Conservation (phyloP, 352 stramenopile genomes). For the Pythium insidiosum region DNA sequence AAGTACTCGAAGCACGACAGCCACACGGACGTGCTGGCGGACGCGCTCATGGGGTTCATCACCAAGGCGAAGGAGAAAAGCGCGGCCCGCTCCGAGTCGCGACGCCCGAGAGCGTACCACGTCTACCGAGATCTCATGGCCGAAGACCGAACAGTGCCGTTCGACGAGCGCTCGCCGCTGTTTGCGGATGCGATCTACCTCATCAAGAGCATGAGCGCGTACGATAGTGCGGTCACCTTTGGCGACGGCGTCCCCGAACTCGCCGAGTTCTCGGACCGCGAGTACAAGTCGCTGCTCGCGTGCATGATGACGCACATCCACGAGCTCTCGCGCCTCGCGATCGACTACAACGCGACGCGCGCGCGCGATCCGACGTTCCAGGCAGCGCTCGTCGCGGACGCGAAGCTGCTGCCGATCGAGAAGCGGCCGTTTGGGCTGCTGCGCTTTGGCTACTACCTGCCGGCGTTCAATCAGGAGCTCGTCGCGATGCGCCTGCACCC, state of each 20-base stretch:
- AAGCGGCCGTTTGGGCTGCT: slow-evolving; percentile 45
- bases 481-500: slow-evolving; percentile 50
- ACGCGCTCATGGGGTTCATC: slow-evolving; percentile 35
- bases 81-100: no score
- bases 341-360: slow-evolving; percentile 23
- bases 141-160: no score
- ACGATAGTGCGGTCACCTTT: no score
- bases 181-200: no score
- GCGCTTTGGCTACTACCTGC: slow-evolving; percentile 46
- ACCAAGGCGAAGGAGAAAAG: slow-evolving; percentile 29
- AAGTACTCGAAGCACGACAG: slow-evolving; percentile 52
- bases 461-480: slow-evolving; percentile 42
- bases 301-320: slow-evolving; percentile 27
- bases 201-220: no score
- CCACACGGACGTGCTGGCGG: slow-evolving; percentile 41
- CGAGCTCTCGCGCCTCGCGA: no score
- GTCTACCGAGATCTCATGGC: no score
- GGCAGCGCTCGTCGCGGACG: slow-evolving; percentile 25
- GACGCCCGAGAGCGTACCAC: no score
- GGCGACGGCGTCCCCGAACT: slow-evolving; percentile 1
- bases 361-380: slow-evolving; percentile 22
- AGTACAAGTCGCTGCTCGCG: slow-evolving; percentile 41
- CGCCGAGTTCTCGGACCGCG: slow-evolving; percentile 1
- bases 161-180: no score
- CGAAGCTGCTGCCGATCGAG: slow-evolving; percentile 28